Base-by-base conservation (phyloP, 768 basidiomycete genomes). In the Tylopilus balloui region DNA sequence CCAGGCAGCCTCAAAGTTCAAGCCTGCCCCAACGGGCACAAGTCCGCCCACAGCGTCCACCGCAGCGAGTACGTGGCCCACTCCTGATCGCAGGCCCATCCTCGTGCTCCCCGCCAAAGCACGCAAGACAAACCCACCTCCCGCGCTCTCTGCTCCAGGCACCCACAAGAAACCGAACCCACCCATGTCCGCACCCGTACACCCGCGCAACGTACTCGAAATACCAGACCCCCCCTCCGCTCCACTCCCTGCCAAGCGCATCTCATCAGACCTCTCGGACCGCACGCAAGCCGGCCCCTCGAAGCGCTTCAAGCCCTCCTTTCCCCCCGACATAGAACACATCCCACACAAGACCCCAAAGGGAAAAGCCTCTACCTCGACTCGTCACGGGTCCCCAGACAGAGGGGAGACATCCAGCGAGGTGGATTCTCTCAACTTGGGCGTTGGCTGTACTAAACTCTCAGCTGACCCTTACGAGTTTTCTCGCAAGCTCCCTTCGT, bases 81-180 rank as follows among this genome's bases (percentile, higher is more conserved):
- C 10, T 9, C 24, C 12, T 20, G 17, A 20, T 40, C 50, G 23
- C 42, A 17, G 15, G 6, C 2, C 20, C 19, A 2, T 41, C 55
- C 53, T 57, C 55, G 55, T 48, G 46, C 27, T 1, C 21, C 32
- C 19, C 35, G 10, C 44, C 27, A 12, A 29, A 72, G 67, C 38
- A n/a, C 66, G 57, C 17, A 67, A 61, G 48, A 34, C 52, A 7
- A n/a, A 11, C n/a, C 27, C 29, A 24, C 58, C 76, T 3, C 68
- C 75, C 0, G 66, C 74, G 1, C 76, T 78, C 53, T 71, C 74
- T 1, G 78, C 78, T 0, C 70, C 78, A 5, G 73, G 73, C 4
- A 76, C 75, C 51, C 56, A 57, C 39, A 72, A 70, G 35, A 58
- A 43, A 20, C 39, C 38, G 8, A 15, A 32, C 11, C 25, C 37